These are phyloP conservation scores for Aspergillus uvarum DNA, from an alignment of 2,329 filamentous ascomycete genomes.

Conservation along the genomic window DNA sequence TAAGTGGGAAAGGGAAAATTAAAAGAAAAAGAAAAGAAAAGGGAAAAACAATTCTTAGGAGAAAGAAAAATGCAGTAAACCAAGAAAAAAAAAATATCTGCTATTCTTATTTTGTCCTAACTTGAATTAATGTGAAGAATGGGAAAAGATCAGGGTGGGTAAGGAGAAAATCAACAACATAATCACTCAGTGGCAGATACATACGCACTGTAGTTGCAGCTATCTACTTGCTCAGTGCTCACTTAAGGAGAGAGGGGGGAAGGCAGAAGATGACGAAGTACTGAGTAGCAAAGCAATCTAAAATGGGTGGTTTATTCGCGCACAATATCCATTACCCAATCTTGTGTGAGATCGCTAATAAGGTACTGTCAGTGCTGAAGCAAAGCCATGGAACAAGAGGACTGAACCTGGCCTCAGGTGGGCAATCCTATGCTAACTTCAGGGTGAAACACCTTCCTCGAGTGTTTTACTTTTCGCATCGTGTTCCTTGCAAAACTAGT, in stretches of 20 bases:
- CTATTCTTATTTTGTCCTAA: not conserved
- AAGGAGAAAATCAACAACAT: not conserved
- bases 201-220: not conserved
- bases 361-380: constrained; percentile 11
- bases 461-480: constrained; percentile 5
- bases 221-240: not conserved
- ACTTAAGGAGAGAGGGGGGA: not conserved
- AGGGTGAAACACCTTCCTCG: constrained; percentile 13
- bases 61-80: not conserved
- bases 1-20: not conserved
- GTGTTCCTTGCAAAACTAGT: not conserved
- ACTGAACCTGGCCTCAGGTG: constrained; percentile 8
- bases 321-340: constrained; percentile 4
- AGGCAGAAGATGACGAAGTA: constrained; percentile 5
- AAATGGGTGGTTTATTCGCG: constrained; percentile 5
- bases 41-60: not conserved
- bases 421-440: constrained; percentile 8
- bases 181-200: constrained; percentile 1
- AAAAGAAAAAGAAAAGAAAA: not conserved
- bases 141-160: constrained; percentile 5
- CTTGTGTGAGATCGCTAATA: not conserved
- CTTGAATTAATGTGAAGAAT: not conserved
- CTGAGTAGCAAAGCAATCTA: not conserved
- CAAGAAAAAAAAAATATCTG: not conserved
- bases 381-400: constrained; percentile 13